These are phyloP conservation scores for Malus hybrid DNA, from an alignment of 331 rosid genomes.

Conservation along the genomic window DNA sequence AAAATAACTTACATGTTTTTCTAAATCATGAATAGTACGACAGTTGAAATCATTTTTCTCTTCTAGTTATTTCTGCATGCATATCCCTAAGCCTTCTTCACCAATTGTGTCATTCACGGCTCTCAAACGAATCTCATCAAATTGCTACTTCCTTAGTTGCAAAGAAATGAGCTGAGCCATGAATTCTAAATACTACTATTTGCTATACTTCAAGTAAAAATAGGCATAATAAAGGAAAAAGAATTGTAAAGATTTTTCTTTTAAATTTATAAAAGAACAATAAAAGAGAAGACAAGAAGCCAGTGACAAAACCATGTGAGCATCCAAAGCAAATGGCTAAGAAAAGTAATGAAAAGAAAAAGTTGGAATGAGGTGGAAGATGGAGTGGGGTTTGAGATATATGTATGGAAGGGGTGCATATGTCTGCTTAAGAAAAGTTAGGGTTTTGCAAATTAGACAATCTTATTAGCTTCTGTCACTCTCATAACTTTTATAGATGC, in stretches of 20 bases:
- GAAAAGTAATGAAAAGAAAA: constrained; percentile 35
- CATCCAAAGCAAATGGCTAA: constrained; percentile 54
- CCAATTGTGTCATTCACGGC: background rate
- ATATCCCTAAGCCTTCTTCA: background rate
- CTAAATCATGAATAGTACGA: background rate
- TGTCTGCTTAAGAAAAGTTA: constrained; percentile 41
- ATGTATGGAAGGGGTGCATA: constrained; percentile 11
- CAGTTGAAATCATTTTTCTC: background rate
- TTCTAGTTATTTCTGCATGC: constrained; percentile 3
- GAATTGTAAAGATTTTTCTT: background rate
- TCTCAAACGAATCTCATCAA: constrained; percentile 12
- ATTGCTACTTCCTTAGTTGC: constrained; percentile 23
- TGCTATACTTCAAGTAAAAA: background rate
- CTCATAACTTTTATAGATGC: constrained; percentile 48
- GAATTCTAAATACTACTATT: background rate
- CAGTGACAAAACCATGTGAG: constrained; percentile 30
- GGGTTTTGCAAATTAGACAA: constrained; percentile 38
- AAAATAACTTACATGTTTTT: background rate
- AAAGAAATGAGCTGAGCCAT: constrained; percentile 22
- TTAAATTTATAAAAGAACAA: background rate
- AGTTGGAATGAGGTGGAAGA: constrained; percentile 37
- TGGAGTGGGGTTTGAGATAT: constrained; percentile 21
- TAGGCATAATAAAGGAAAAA: background rate
- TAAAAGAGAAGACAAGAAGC: background rate
- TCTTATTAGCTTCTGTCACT: constrained; percentile 28